Base-by-base conservation (phyloP, 306 rosid species). In the Comarum palustre region DNA sequence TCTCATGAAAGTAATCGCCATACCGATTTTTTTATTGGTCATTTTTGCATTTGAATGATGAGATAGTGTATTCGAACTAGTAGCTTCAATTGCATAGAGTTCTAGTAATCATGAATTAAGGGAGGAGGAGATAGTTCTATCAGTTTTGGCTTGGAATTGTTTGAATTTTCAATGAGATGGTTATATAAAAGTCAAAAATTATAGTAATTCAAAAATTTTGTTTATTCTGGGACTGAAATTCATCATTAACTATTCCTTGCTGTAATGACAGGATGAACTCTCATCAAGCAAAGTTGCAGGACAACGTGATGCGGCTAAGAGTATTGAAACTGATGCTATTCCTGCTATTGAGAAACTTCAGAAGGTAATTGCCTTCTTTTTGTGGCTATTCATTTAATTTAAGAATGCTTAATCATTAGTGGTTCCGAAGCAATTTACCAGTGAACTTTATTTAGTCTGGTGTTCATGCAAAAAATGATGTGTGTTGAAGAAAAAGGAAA, bases 301-400 rank as follows among this genome's bases (percentile, higher is more conserved):
- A 20, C 85, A 85, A 78, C 82, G 79, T 80, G 73, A 67, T 81
- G 80, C 86, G 62, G 86, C 86, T 75, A 69, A 63, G 85, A 80
- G 72, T 81, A 80, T 94, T 67, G 79, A 91, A 76, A 76, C 73
- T 43, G 87, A 91, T 59, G 91, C 80, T 14, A 82, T 94, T 84
- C 96, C 97, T 19, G 72, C 61, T 77, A 89, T 94, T 66, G 90
- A 91, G 75, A 91, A 75, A 73, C 81, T 91, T 71, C 84, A 64
- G 68, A 88, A 77, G 91, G 98, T 87, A 69, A 78, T 52, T 34
- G 65, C 22, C 52, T 41, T 60, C 25, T 25, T 19, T 31, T 73
- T 73, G 68, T 74, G 48, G 52, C 70, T 61, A 31, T 57, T n/a
- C 20, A 74, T 64, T 73, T n/a, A n/a, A n/a, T n/a, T 47, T 68